Evolutionary conservation across 2,329 filamentous ascomycete species (phyloP).

Genomic region (Diaporthe vexans): DNA sequence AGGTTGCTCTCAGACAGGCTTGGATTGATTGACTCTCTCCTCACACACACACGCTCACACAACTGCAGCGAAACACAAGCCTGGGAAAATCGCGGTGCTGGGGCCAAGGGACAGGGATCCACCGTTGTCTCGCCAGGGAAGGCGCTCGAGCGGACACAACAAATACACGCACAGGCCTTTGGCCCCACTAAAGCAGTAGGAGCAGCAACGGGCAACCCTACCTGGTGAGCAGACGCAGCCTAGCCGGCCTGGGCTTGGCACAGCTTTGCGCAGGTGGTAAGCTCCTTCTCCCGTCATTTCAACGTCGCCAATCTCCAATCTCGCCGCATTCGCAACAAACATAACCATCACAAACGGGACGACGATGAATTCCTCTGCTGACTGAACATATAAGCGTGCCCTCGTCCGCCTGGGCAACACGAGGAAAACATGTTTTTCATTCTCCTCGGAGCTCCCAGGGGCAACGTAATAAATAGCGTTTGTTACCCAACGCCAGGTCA

Average conservation of each 20-base stretch:
- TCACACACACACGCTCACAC: conserved; percentile 7
- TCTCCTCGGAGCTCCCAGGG: not conserved
- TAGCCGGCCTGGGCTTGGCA: conserved; percentile 22
- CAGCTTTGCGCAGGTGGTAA: too few relatives aligned
- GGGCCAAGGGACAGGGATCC: conserved; percentile 27
- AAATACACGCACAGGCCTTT: conserved; percentile 46
- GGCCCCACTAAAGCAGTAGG: conserved; percentile 42
- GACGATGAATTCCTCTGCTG: conserved; percentile 21
- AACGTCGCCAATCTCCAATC: conserved; percentile 7
- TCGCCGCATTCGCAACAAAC: conserved; percentile 19
- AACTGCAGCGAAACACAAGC: conserved; percentile 15
- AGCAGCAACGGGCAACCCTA: conserved; percentile 38
- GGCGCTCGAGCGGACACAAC: conserved; percentile 51
- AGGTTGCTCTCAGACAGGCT: conserved; percentile 20
- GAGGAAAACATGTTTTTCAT: conserved; percentile 28
- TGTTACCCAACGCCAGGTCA: not conserved
- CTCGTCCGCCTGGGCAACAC: not conserved
- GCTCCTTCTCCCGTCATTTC: not conserved
- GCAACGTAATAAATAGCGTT: not conserved
- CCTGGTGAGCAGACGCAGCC: not conserved
- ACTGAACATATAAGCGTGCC: not conserved
- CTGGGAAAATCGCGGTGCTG: conserved; percentile 39
- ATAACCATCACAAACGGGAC: not conserved
- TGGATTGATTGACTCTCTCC: conserved; percentile 18
- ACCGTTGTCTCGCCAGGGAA: conserved; percentile 28